Percentiles rank a stretch among this genome's conserved stretches.
These are phyloP conservation scores for Begonia peltatifolia DNA, from an alignment of 306 rosid genomes.

Conservation along the genomic window DNA sequence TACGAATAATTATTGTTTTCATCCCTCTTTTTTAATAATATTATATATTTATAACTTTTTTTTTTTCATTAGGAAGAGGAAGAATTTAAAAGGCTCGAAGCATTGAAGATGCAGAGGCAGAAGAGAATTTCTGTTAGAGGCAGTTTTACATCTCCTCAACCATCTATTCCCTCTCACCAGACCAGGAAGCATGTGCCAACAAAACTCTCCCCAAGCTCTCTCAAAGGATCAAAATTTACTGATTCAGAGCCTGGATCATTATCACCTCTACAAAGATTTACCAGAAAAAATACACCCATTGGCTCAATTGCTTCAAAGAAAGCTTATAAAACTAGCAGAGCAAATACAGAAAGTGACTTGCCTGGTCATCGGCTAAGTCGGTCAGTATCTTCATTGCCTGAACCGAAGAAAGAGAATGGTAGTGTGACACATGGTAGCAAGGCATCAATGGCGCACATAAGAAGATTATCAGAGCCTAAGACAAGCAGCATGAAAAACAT, in stretches of 20 bases:
- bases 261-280: slow-evolving; percentile 63
- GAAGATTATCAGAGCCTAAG: slow-evolving; percentile 94
- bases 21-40: no score
- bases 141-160: slow-evolving; percentile 20
- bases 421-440: slow-evolving; percentile 43
- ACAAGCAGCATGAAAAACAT: slow-evolving; percentile 30
- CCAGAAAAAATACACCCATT: slow-evolving; percentile 32
- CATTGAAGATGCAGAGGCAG: slow-evolving; percentile 85
- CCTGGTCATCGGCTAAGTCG: slow-evolving; percentile 48
- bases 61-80: slow-evolving; percentile 54
- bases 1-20: no score
- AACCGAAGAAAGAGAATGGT: slow-evolving; percentile 48
- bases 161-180: slow-evolving; percentile 33
- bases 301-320: slow-evolving; percentile 54
- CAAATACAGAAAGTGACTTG: slow-evolving; percentile 33
- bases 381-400: slow-evolving; percentile 69
- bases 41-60: no score
- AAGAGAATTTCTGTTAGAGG: slow-evolving; percentile 91
- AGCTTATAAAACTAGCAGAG: slow-evolving; percentile 50
- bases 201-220: slow-evolving; percentile 52
- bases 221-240: slow-evolving; percentile 75
- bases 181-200: slow-evolving; percentile 49
- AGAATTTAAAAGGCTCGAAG: slow-evolving; percentile 62
- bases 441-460: slow-evolving; percentile 66
- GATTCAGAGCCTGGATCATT: slow-evolving; percentile 77